Evolutionary conservation across 768 basidiomycete genomes (phyloP).

Genomic region (Antrodiella citrinella): DNA sequence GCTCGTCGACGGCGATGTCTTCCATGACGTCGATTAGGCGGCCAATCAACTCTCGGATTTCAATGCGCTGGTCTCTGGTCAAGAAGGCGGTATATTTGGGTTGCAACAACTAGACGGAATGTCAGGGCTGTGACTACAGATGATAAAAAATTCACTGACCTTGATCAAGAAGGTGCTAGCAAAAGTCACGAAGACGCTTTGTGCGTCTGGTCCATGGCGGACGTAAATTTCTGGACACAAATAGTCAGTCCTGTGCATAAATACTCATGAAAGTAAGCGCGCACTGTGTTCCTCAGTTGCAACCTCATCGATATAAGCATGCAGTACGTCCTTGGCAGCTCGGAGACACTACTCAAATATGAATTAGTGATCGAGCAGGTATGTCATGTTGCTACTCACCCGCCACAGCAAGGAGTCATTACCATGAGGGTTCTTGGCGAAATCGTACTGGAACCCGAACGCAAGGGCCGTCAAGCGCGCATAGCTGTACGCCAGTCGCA

Average conservation of each 20-base stretch:
- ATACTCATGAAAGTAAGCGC: neutral
- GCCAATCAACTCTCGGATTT: conserved; percentile 58
- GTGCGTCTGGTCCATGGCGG: conserved; percentile 71
- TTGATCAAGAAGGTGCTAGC: conserved; percentile 80
- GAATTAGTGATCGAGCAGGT: neutral
- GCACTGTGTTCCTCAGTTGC: conserved; percentile 14
- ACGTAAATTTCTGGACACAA: conserved; percentile 40
- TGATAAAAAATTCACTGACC: conserved; percentile 27
- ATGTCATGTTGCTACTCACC: conserved; percentile 6
- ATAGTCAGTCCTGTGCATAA: neutral
- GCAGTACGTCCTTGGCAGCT: conserved; percentile 20
- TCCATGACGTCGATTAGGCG: conserved; percentile 59
- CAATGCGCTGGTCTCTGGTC: conserved; percentile 44
- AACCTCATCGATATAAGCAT: conserved; percentile 25
- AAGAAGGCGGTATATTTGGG: conserved; percentile 64
- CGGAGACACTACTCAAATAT: conserved; percentile 12
- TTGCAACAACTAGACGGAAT: conserved; percentile 55
- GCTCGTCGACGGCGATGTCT: conserved; percentile 71
- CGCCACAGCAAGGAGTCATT: conserved; percentile 23
- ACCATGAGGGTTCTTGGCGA: conserved; percentile 19
- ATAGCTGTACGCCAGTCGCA: conserved; percentile 24
- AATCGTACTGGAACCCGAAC: conserved; percentile 34
- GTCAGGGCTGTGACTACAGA: neutral
- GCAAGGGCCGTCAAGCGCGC: conserved; percentile 32
- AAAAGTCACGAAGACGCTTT: conserved; percentile 73